Conservation (phyloP, 352 stramenopile species). For the Pythium volutum region DNA sequence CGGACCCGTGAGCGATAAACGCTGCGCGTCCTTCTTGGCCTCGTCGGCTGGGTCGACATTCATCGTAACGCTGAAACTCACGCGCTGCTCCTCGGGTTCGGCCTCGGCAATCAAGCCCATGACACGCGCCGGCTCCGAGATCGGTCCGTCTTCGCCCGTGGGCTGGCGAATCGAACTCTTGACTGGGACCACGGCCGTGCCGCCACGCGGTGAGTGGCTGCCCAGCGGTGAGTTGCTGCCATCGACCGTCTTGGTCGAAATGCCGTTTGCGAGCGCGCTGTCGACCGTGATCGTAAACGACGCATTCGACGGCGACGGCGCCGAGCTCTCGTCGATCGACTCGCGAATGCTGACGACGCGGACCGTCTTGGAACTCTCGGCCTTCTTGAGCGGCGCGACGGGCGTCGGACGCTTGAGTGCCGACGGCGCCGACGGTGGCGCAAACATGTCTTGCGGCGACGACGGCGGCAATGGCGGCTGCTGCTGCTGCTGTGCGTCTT, state of each 20-base stretch:
- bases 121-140: conserved; percentile 67
- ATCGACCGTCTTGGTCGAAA: conserved; percentile 11
- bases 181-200: background rate
- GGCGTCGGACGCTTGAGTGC: conserved; percentile 64
- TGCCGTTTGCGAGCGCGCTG: conserved; percentile 17
- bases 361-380: conserved; percentile 55
- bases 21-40: conserved; percentile 59
- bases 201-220: conserved; percentile 9
- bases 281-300: conserved; percentile 47
- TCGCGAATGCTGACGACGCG: conserved; percentile 82
- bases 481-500: background rate
- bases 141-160: conserved; percentile 70
- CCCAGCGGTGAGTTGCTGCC: conserved; percentile 22
- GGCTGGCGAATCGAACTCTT: conserved; percentile 57
- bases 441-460: conserved; percentile 25
- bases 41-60: conserved; percentile 63
- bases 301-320: conserved; percentile 21
- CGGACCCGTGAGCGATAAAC: conserved; percentile 41
- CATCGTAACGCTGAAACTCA: conserved; percentile 86
- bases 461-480: conserved; percentile 19
- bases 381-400: conserved; percentile 52
- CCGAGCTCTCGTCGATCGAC: conserved; percentile 27
- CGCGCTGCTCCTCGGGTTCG: conserved; percentile 57
- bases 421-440: conserved; percentile 28
- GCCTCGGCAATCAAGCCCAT: conserved; percentile 72